Percentiles rank a stretch among this genome's conserved stretches.
phyloP scores from a whole-genome alignment of 306 rosid genomes.

The Crotalaria pallida region DNA sequence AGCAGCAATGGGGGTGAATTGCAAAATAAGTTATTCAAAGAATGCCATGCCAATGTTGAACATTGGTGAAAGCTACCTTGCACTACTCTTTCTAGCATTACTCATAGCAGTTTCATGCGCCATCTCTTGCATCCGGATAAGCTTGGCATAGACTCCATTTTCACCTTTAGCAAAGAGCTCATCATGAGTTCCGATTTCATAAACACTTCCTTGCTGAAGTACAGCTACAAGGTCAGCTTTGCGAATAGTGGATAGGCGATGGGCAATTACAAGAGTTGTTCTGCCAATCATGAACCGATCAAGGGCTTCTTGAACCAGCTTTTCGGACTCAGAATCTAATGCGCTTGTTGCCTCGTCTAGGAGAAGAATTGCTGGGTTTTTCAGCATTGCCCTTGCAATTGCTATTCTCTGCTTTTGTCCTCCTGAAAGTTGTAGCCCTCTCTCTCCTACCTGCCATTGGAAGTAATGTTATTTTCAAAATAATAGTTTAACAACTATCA shows the following conservation, averaged over 20 bases:
- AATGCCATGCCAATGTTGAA: constrained; percentile 4
- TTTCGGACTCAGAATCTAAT: constrained; percentile 87
- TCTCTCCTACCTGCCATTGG: constrained; percentile 83
- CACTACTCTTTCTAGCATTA: constrained; percentile 95
- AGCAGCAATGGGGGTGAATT: neutral
- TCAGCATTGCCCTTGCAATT: constrained; percentile 91
- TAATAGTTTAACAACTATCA: neutral
- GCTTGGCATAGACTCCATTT: constrained; percentile 83
- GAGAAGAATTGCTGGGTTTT: constrained; percentile 82
- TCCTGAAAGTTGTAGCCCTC: constrained; percentile 91
- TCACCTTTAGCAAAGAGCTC: constrained; percentile 81
- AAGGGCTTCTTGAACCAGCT: constrained; percentile 89
- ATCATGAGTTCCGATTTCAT: constrained; percentile 83
- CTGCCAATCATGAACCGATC: constrained; percentile 93
- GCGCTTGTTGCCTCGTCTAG: constrained; percentile 96
- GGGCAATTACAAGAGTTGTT: constrained; percentile 88
- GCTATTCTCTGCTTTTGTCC: constrained; percentile 98
- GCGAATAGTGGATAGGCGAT: constrained; percentile 89
- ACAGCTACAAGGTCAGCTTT: constrained; percentile 92
- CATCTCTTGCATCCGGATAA: constrained; percentile 78
- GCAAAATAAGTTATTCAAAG: neutral
- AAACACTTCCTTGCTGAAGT: constrained; percentile 76
- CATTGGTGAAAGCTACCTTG: constrained; percentile 49
- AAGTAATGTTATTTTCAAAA: neutral
- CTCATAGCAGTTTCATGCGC: constrained; percentile 76